Conservation (phyloP, 192 early-diverging fungal genomes). For the Backusella tuberculispora region DNA sequence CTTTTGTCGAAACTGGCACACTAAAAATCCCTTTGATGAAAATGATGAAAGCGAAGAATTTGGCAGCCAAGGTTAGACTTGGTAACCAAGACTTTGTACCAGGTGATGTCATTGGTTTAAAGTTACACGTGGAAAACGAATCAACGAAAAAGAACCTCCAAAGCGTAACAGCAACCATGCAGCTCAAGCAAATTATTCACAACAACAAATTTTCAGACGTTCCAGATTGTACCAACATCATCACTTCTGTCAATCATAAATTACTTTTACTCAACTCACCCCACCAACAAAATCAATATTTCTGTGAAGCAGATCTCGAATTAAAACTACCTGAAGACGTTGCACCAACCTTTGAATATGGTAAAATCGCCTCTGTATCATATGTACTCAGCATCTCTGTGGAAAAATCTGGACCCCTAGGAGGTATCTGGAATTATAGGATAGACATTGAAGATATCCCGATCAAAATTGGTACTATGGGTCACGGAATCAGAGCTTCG, state of each 20-base stretch:
- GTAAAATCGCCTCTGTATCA: slow-evolving; percentile 5
- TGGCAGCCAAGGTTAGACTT: neutral
- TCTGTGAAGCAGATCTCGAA: neutral
- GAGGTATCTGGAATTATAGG: slow-evolving; percentile 1
- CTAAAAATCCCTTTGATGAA: slow-evolving; percentile 9
- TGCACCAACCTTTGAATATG: slow-evolving; percentile 18
- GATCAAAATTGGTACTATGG: slow-evolving; percentile 29
- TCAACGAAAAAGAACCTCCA: neutral
- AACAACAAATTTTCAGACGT: neutral
- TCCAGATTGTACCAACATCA: neutral
- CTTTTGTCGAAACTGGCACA: slow-evolving; percentile 23
- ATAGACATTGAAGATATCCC: slow-evolving; percentile 8
- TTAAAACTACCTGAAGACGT: slow-evolving; percentile 19
- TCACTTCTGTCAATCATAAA: neutral
- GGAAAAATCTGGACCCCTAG: neutral
- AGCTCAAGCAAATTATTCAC: slow-evolving; percentile 2
- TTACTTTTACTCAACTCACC: neutral
- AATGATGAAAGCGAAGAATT: neutral
- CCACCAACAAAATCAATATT: neutral
- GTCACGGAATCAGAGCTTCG: slow-evolving; percentile 26
- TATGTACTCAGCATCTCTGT: slow-evolving; percentile 17
- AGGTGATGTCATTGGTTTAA: slow-evolving; percentile 10
- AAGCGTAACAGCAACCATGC: neutral
- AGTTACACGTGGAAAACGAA: neutral
- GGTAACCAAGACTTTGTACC: slow-evolving; percentile 20